Evolutionary conservation across 352 stramenopile species (phyloP), one percentile per base, ranked within the genome.

Genomic region (Pythium volutum): DNA sequence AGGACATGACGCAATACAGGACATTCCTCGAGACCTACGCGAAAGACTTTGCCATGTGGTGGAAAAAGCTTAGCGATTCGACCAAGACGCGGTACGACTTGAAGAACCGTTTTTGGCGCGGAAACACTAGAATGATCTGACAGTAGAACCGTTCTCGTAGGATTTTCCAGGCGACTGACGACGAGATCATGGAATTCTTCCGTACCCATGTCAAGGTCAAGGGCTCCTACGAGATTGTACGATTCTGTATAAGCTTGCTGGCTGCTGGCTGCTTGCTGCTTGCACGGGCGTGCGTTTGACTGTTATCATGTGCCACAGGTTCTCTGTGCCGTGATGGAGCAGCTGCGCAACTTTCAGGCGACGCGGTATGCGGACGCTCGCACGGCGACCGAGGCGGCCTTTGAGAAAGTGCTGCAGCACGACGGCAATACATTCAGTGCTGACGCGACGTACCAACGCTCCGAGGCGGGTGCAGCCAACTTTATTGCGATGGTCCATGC

Each of bases 321-420:
- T 3, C 77, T 98, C 26, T 95, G 82, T 63, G 79, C 87, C 9
- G 88, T 98, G 34, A 73, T 95, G 46, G 93, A 98, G 68, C 91
- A 97, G 64, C 77, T 98, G n/a, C 85, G 90, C 8, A 82, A 98
- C 59, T 98, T 98, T 66, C 55, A 82, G 4, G 65, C 91, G 5
- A 98, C 95, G 12, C 79, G 84, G 12, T 98, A 98, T 73, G 76
- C 75, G 6, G 95, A 98, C 73, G 90, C 87, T 20, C 76, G 88
- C 46, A 81, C 85, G 25, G 57, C 69, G 8, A 68, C 73, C 4
- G 93, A 98, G 64, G 66, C 93, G 3, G 63, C 64, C 22, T 89
- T 91, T 53, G 85, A 96, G 52, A 61, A 80, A 15, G 71, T 41
- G 26, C 34, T 65, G 2, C 49, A 85, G 75, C 64, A 88, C 54